Evolutionary conservation across 352 stramenopile species (phyloP), one percentile per base, ranked within the genome.

Genomic region (Phytopythium delawarense): DNA sequence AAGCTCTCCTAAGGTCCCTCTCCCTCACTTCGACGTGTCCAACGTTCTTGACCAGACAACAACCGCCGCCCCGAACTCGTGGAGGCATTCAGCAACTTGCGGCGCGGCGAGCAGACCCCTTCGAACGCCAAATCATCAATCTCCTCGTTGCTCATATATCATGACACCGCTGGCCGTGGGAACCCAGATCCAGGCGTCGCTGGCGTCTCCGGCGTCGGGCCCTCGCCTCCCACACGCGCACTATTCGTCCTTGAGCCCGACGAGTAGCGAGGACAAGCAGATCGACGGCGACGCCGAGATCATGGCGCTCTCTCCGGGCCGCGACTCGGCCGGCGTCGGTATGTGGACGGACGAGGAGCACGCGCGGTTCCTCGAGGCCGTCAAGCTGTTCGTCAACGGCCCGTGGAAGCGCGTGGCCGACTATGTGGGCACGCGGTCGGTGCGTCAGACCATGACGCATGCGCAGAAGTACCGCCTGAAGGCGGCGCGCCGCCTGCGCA

Each of bases 401-500:
- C 84, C 82, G 7, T 91, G 80, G 81, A 89, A 89, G 59, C 68
- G 79, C 21, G 79, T 92, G 3, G 84, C 82, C 13, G 79, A 79
- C 40, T 84, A 88, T 52, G 80, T 93, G 28, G 81, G 77, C 44
- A 91, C 84, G 53, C 81, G 81, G 58, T 90, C 86, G 11, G 81
- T 90, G 66, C 83, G 83, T 15, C 83, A 92, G 61, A 92, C 82
- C 52, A 92, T 92, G 82, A 91, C 81, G 4, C 81, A 92, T 59
- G 81, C 79, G 13, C 81, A 91, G 64, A 90, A 91, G 69, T 91
- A 91, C 64, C 74, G 79, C 0, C 74, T 88, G 12, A 91, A 91
- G 51, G 73, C 78, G 2, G 78, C 77, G 21, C 75, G 83, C 0
- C 79, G 79, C 8, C 69, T 89, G 55, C 82, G 82, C 11, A 58